phyloP scores from a whole-genome alignment of 139 green algal genomes.

The Chlorella sp. region DNA sequence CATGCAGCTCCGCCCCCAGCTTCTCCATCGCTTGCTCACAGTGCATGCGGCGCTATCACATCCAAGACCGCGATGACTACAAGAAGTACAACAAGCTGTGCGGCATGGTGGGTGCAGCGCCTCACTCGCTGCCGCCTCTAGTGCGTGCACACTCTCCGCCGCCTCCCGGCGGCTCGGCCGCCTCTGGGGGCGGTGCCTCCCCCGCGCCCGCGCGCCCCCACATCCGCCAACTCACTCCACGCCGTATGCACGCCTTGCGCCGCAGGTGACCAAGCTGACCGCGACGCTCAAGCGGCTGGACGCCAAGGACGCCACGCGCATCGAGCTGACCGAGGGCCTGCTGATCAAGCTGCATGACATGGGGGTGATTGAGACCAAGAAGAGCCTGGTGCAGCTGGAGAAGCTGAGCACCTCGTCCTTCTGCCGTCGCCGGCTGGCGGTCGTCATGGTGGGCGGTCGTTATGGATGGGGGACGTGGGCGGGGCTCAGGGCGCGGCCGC shows the following conservation, averaged over 20 bases:
- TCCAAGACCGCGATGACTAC: constrained; percentile 98
- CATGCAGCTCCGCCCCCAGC: neutral
- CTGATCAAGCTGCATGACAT: constrained; percentile 96
- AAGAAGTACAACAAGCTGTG: constrained; percentile 92
- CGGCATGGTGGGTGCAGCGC: no score
- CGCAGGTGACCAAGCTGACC: constrained; percentile 33
- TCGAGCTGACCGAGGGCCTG: constrained; percentile 94
- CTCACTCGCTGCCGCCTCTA: no score
- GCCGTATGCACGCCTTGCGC: no score
- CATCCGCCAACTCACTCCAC: no score
- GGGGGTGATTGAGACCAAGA: constrained; percentile 91
- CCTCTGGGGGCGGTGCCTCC: no score
- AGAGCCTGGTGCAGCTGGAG: constrained; percentile 92
- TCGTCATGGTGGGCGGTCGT: constrained; percentile 96
- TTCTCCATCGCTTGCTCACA: neutral
- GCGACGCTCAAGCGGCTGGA: constrained; percentile 76
- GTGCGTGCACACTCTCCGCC: no score
- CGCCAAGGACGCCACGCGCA: constrained; percentile 75
- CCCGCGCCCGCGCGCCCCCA: no score
- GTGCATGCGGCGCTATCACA: constrained; percentile 92
- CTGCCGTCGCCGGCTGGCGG: constrained; percentile 86
- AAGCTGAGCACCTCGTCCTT: constrained; percentile 91
- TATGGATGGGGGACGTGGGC: no score
- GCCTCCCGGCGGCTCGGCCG: no score
- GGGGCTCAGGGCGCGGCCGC: no score